A percentile compares a stretch with the other conserved stretches of the same genome.
These are phyloP conservation scores for Suhomyces xylopsoci DNA, from an alignment of 805 yeast genomes.

Conservation along the genomic window DNA sequence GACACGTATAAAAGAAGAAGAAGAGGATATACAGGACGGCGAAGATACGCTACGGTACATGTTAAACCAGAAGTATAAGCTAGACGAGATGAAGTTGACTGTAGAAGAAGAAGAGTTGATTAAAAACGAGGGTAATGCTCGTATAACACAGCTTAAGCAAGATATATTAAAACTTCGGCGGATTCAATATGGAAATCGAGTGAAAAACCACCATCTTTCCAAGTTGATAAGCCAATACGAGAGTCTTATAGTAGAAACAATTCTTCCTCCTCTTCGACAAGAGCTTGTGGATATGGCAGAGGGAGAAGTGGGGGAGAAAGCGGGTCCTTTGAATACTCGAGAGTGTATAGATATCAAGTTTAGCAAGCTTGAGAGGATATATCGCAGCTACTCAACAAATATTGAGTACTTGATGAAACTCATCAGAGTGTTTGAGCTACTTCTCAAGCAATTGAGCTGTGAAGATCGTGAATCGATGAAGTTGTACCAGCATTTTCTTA, in stretches of 20 bases:
- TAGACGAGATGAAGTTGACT: constrained; percentile 13
- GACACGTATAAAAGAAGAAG: not conserved
- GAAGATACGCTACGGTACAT: constrained; percentile 15
- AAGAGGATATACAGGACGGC: not conserved
- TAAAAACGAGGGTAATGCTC: constrained; percentile 9
- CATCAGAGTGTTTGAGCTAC: not conserved
- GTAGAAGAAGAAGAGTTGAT: not conserved
- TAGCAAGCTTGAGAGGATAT: constrained; percentile 4
- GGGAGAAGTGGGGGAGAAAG: not conserved
- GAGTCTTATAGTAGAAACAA: constrained; percentile 19
- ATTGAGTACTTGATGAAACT: constrained; percentile 7
- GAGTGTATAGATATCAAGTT: constrained; percentile 6
- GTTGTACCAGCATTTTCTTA: constrained; percentile 9
- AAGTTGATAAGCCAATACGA: constrained; percentile 28
- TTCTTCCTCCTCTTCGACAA: constrained; percentile 28
- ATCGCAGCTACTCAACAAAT: constrained; percentile 6
- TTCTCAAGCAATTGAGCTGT: constrained; percentile 3
- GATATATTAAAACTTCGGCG: constrained; percentile 27
- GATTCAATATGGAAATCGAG: constrained; percentile 16
- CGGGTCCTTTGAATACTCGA: not conserved
- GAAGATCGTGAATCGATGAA: constrained; percentile 2
- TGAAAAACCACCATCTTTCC: constrained; percentile 23
- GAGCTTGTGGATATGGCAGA: constrained; percentile 11
- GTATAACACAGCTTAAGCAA: constrained; percentile 20
- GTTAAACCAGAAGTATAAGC: constrained; percentile 25